These are phyloP conservation scores for Aspergillus cavernicola DNA, from an alignment of 495 filamentous ascomycete genomes.

Conservation along the genomic window DNA sequence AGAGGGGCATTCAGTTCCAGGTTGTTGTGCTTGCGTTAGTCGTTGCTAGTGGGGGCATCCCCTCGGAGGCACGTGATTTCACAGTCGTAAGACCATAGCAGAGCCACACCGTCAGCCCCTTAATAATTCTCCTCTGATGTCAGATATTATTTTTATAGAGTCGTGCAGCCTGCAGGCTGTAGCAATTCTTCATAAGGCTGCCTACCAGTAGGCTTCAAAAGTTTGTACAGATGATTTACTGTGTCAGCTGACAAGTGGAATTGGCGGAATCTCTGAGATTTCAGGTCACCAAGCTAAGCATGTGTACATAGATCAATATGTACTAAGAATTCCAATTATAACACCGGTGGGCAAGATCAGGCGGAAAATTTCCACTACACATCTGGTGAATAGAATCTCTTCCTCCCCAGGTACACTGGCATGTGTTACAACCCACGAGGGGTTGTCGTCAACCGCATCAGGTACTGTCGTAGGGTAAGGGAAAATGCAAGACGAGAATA, in stretches of 20 bases:
- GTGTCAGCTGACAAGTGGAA: not conserved
- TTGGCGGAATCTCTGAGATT: constrained; percentile 4
- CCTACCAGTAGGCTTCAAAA: not conserved
- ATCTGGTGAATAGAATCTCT: constrained; percentile 1
- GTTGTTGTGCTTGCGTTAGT: constrained; percentile 37
- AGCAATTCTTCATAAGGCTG: not conserved
- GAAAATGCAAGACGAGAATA: constrained; percentile 7
- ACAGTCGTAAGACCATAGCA: constrained; percentile 20
- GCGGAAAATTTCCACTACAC: not conserved
- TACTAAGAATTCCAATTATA: constrained; percentile 10
- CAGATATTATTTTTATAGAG: not conserved
- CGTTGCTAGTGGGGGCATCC: constrained; percentile 33
- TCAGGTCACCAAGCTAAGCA: constrained; percentile 14
- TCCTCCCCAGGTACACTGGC: not conserved
- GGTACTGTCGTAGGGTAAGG: not conserved
- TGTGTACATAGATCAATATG: constrained; percentile 19
- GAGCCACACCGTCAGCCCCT: constrained; percentile 6
- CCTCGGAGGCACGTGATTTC: constrained; percentile 31
- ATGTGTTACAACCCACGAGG: not conserved
- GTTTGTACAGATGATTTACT: not conserved
- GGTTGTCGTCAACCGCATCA: not conserved
- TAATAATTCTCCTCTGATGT: not conserved
- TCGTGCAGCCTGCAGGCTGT: constrained; percentile 6
- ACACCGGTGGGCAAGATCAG: not conserved
- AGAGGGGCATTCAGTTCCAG: constrained; percentile 28